These are phyloP conservation scores for Talaromyces sp. DNA, from an alignment of 2,329 filamentous ascomycete genomes.

Conservation along the genomic window DNA sequence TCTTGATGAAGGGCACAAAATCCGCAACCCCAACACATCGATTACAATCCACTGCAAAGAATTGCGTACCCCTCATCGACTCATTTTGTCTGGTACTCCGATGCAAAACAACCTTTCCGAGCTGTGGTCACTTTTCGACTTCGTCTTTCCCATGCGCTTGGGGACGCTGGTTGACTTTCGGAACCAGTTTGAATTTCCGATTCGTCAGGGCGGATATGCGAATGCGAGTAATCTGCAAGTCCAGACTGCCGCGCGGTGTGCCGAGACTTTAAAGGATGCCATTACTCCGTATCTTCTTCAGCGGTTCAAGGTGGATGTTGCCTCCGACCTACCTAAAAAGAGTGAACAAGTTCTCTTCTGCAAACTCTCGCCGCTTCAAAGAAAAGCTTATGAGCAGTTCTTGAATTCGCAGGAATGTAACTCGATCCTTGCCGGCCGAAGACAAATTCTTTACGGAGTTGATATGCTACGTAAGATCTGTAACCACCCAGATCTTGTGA, in stretches of 20 bases:
- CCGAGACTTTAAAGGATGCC: constrained; percentile 85
- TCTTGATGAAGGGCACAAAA: constrained; percentile 95
- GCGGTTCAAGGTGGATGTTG: constrained; percentile 88
- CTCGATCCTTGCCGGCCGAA: constrained; percentile 68
- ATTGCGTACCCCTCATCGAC: constrained; percentile 77
- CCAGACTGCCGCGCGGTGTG: constrained; percentile 89
- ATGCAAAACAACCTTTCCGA: constrained; percentile 97
- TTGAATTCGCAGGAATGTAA: constrained; percentile 77
- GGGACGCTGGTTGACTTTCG: constrained; percentile 89
- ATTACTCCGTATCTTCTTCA: constrained; percentile 92
- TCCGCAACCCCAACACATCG: constrained; percentile 89
- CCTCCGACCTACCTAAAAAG: constrained; percentile 89
- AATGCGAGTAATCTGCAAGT: constrained; percentile 93
- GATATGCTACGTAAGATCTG: constrained; percentile 93
- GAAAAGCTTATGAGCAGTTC: constrained; percentile 74
- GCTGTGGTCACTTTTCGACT: constrained; percentile 96
- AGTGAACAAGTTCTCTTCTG: constrained; percentile 95
- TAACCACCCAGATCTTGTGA: constrained; percentile 87
- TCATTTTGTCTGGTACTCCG: constrained; percentile 92
- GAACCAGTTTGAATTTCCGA: constrained; percentile 88
- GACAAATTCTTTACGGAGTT: constrained; percentile 81
- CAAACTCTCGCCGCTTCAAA: constrained; percentile 75
- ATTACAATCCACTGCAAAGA: constrained; percentile 96
- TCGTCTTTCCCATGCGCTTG: constrained; percentile 92
- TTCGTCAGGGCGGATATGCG: constrained; percentile 86